Evolutionary conservation across 2,329 filamentous ascomycete species (phyloP).

Genomic region (Penicillium sp.): DNA sequence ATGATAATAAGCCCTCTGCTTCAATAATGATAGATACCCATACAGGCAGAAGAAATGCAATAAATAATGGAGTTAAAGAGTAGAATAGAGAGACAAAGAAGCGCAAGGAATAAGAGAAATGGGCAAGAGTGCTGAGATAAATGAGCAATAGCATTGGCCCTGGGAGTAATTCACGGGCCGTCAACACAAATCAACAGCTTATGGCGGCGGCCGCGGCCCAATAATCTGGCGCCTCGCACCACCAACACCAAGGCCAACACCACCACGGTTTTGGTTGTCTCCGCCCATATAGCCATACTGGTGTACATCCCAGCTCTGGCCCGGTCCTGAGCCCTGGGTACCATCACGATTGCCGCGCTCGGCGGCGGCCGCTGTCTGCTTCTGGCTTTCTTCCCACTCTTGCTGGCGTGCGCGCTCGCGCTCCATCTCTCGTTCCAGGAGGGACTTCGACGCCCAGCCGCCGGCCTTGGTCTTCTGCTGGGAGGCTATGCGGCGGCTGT

Average conservation of each 20-base stretch:
- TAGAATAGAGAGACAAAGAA: not conserved
- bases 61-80: not conserved
- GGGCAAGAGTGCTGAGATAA: not conserved
- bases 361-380: slow-evolving; percentile 49
- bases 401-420: slow-evolving; percentile 62
- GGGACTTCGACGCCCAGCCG: slow-evolving; percentile 62
- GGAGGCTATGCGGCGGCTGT: slow-evolving; percentile 54
- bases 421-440: slow-evolving; percentile 67
- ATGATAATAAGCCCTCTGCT: not conserved
- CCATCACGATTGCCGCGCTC: slow-evolving; percentile 27
- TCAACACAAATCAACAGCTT: slow-evolving; percentile 7
- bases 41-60: not conserved
- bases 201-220: slow-evolving; percentile 56
- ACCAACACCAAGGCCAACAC: slow-evolving; percentile 53
- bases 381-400: slow-evolving; percentile 64
- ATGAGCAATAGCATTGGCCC: not conserved
- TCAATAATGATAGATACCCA: not conserved
- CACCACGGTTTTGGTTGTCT: slow-evolving; percentile 59
- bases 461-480: slow-evolving; percentile 59
- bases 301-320: slow-evolving; percentile 60
- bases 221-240: slow-evolving; percentile 62
- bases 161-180: too few relatives aligned
- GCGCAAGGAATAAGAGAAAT: not conserved
- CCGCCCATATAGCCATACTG: slow-evolving; percentile 65
- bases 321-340: slow-evolving; percentile 50